phyloP scores from a whole-genome alignment of 2,329 filamentous ascomycete species.

The Hypoxylon sp. region DNA sequence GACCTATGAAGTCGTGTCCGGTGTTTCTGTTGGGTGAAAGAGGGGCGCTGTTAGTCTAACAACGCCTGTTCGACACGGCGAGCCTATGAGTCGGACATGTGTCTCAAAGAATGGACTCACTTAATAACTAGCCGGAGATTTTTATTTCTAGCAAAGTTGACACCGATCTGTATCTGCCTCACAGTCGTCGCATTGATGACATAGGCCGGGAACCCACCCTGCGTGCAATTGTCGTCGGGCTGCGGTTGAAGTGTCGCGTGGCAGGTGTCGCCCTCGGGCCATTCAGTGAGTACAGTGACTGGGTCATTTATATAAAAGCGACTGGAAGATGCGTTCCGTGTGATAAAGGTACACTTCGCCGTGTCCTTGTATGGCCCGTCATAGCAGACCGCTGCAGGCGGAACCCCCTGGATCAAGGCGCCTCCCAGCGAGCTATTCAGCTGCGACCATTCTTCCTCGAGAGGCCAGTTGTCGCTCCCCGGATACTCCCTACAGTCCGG shows the following conservation, averaged over 20 bases:
- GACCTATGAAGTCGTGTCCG: constrained; percentile 64
- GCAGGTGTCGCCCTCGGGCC: constrained; percentile 58
- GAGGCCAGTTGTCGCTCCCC: constrained; percentile 52
- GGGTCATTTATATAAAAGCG: constrained; percentile 55
- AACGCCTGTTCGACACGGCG: neutral
- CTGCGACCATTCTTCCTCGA: constrained; percentile 51
- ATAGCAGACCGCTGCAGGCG: constrained; percentile 55
- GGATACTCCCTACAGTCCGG: constrained; percentile 54
- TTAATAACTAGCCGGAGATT: constrained; percentile 59
- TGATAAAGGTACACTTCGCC: constrained; percentile 52
- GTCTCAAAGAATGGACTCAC: constrained; percentile 38
- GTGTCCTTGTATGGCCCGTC: constrained; percentile 49
- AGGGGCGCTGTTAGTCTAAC: neutral
- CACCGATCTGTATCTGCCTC: constrained; percentile 58
- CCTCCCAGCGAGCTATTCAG: constrained; percentile 54
- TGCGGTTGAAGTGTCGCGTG: constrained; percentile 47
- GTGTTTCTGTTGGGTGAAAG: constrained; percentile 58
- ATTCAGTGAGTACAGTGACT: constrained; percentile 54
- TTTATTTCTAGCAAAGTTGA: constrained; percentile 60
- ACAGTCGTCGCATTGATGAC: constrained; percentile 58
- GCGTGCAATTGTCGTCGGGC: constrained; percentile 52
- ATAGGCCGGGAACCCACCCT: constrained; percentile 58
- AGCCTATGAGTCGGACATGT: neutral
- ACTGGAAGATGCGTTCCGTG: constrained; percentile 50
- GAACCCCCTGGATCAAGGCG: constrained; percentile 54